These are phyloP conservation scores for Leccinum sublutescens DNA, from an alignment of 768 basidiomycete genomes.

Conservation along the genomic window DNA sequence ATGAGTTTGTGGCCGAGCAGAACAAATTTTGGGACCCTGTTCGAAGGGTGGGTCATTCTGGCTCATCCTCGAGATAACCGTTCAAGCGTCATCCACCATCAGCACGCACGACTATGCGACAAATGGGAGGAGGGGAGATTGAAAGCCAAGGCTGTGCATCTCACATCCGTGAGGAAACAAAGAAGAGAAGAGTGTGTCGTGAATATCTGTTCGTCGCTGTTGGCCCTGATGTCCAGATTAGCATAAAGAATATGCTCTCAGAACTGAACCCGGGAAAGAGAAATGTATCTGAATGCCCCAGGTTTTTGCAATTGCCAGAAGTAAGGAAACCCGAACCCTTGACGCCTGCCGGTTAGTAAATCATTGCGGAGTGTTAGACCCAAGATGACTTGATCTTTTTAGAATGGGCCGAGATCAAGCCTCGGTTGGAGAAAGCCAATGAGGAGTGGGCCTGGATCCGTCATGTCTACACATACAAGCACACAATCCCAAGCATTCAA, in stretches of 20 bases:
- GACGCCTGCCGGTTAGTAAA: constrained; percentile 10
- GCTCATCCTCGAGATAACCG: background rate
- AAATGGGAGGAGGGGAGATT: background rate
- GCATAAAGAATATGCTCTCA: background rate
- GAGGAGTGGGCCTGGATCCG: background rate
- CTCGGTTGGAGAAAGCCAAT: background rate
- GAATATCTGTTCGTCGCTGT: background rate
- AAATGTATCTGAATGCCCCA: no score
- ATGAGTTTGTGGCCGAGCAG: background rate
- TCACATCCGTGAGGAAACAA: constrained; percentile 1
- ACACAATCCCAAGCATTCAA: no score
- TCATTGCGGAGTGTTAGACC: background rate
- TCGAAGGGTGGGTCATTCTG: background rate
- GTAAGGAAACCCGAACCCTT: constrained; percentile 3
- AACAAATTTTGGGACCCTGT: background rate
- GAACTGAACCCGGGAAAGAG: background rate
- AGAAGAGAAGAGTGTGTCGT: constrained; percentile 5
- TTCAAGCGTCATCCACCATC: background rate
- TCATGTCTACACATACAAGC: background rate
- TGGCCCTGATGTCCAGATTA: background rate
- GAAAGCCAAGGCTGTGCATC: background rate
- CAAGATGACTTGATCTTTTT: background rate
- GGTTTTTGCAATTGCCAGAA: constrained; percentile 3
- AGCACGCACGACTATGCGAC: constrained; percentile 7
- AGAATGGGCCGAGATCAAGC: constrained; percentile 9